Percentiles rank a stretch among this genome's conserved stretches.
Conservation (phyloP, 805 yeast genomes). For the Yueomyces sp. region DNA sequence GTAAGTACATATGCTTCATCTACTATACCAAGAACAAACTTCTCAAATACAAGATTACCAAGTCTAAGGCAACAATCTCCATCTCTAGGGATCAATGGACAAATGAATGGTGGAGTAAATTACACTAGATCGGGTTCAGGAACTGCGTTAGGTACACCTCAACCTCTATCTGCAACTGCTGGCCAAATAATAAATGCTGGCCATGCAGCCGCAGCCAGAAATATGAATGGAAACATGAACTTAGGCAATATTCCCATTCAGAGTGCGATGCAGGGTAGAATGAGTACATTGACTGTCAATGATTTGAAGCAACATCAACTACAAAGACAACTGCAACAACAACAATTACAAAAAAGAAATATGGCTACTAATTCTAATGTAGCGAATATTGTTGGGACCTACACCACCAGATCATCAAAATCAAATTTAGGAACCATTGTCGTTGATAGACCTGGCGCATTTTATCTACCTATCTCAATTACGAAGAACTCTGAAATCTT, state of each 20-base stretch:
- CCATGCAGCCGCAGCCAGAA: not conserved
- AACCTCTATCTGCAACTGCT: not conserved
- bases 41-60: slow-evolving; percentile 9
- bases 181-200: not conserved
- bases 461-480: slow-evolving; percentile 19
- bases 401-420: slow-evolving; percentile 18
- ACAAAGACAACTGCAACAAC: slow-evolving; percentile 13
- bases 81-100: not conserved
- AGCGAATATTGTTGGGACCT: slow-evolving; percentile 13
- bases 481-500: slow-evolving; percentile 25
- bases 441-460: slow-evolving; percentile 19
- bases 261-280: not conserved
- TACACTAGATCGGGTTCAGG: not conserved
- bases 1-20: slow-evolving; percentile 8
- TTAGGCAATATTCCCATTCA: not conserved
- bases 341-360: slow-evolving; percentile 8
- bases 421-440: slow-evolving; percentile 12
- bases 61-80: slow-evolving; percentile 5
- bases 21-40: slow-evolving; percentile 12
- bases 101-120: not conserved
- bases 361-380: slow-evolving; percentile 13
- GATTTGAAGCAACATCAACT: slow-evolving; percentile 14
- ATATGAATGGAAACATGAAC: not conserved
- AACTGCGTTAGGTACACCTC: not conserved
- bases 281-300: slow-evolving; percentile 10